Base-by-base conservation (phyloP, 2,329 filamentous ascomycete genomes). In the Fusarium udum region DNA sequence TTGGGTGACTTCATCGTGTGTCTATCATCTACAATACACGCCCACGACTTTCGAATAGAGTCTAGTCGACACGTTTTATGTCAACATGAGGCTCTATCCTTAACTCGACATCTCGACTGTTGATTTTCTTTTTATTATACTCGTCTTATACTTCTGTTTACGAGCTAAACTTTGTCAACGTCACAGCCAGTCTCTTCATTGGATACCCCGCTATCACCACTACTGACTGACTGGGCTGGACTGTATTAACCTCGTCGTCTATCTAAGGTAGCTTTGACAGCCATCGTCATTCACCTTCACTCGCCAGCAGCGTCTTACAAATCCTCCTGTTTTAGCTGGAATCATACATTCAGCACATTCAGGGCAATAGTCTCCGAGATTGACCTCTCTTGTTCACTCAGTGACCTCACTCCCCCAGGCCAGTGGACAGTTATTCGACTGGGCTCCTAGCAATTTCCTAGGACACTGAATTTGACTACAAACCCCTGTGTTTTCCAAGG, bases 401-500 rank as follows among this genome's bases (percentile, higher is more conserved):
- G 71, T 74, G 64, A 74, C 71, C 71, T 74, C 71, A 73, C 55
- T 63, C 39, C 6, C 66, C 45, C 14, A 40, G 66, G 31, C 62
- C 39, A 40, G 39, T n/a, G 39, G 39, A 40, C 39, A 40, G 39
- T 40, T 40, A 40, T 40, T 40, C 26, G 45, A 48, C 26, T 31
- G 45, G 64, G 45, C 64, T 62, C 15, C 51, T 31, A 16, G 34
- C n/a, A 40, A 20, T 65, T n/a, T 43, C 14, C 32, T 43, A 24
- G 15, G 15, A 18, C 36, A 14, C 46, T 43, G 55, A 28, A 55
- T 28, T 42, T 10, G 36, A 26, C 46, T 43, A 42, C 61, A 48
- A 66, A 45, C 42, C 70, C 70, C 64, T 68, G 46, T 48, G 46
- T 42, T 65, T 72, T 72, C 71, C 71, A 74, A 74, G 71, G 71